Base-by-base conservation (phyloP, 1,139 yeast species). In the Hansenula sp. region DNA sequence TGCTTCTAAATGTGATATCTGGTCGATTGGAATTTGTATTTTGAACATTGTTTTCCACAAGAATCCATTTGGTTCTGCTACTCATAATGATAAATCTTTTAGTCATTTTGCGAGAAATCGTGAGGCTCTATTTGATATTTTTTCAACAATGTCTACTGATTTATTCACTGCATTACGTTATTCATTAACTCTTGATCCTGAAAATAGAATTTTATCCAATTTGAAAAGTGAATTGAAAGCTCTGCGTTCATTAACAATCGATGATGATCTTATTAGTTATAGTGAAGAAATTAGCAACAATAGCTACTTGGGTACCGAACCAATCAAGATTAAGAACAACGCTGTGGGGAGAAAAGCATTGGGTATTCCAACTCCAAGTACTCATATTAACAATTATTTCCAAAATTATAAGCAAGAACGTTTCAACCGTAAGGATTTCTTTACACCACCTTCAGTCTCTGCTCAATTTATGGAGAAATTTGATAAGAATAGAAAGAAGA, bases 21-120 rank as follows among this genome's bases (percentile, higher is more conserved):
- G 99, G 99, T 84, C 97, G 1, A 68, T 88, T 49, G 99, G 98
- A 19, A 83, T 91, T 52, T 87, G 90, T 46, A 72, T 93, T 49
- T 70, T 93, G 56, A 91, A 94, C 54, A 73, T 89, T 48, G 85
- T 93, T 28, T 93, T 91, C 69, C 95, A 88, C 45, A 85, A 91
- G 60, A 88, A 89, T 62, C 98, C 98, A 2, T 93, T 93, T 63
- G 76, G 73, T 51, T 83, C 84, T 15, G 98, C 98, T 4, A 82
- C 84, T 58, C 81, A 83, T 55, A 77, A 85, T 28, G 99, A 93
- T 65, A 89, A 88, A 60, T 70, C 94, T 44, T 93, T 90, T 63
- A 68, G 87, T 55, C 94, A 89, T 65, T 93, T 87, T 70, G 93
- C 94, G 18, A 77, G 84, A 34, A 86, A 86, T 59, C 78, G 97